Conservation (phyloP, 2,329 filamentous ascomycete species). For the Hymenoscyphus salicellus region DNA sequence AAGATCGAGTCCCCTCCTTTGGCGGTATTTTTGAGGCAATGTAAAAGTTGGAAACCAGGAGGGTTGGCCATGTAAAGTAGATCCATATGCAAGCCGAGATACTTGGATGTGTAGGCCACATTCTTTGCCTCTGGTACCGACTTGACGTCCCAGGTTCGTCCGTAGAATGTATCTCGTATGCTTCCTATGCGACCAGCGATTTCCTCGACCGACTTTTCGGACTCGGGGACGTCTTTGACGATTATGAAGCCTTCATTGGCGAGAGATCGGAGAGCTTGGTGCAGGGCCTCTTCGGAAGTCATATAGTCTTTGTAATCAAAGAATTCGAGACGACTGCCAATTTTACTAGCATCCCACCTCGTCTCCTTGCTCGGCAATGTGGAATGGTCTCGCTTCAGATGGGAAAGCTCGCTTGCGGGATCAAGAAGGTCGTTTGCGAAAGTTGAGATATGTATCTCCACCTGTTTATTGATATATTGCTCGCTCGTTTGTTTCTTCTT, state of each 20-base stretch:
- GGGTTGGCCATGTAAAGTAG: slow-evolving; percentile 79
- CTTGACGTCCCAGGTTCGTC: slow-evolving; percentile 83
- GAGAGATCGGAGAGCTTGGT: slow-evolving; percentile 60
- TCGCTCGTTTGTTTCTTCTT: neutral
- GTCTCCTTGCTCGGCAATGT: neutral
- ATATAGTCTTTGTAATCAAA: slow-evolving; percentile 73
- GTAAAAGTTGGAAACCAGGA: slow-evolving; percentile 81
- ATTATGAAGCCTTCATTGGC: slow-evolving; percentile 71
- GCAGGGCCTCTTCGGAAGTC: slow-evolving; percentile 53
- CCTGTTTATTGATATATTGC: neutral
- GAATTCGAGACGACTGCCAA: slow-evolving; percentile 45
- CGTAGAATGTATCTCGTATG: slow-evolving; percentile 86
- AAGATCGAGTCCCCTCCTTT: slow-evolving; percentile 84
- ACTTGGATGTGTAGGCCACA: slow-evolving; percentile 81
- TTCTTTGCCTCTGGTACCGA: slow-evolving; percentile 83
- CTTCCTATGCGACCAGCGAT: slow-evolving; percentile 73
- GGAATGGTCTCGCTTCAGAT: neutral
- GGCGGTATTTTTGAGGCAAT: slow-evolving; percentile 80
- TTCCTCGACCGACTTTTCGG: slow-evolving; percentile 60
- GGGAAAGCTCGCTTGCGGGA: neutral
- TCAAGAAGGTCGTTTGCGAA: neutral
- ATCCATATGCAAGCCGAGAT: slow-evolving; percentile 89
- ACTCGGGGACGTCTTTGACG: slow-evolving; percentile 68
- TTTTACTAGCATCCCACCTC: neutral
- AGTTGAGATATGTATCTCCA: too few species aligned